phyloP scores from a whole-genome alignment of 306 rosid genomes.

The Leucaena leucocephala region DNA sequence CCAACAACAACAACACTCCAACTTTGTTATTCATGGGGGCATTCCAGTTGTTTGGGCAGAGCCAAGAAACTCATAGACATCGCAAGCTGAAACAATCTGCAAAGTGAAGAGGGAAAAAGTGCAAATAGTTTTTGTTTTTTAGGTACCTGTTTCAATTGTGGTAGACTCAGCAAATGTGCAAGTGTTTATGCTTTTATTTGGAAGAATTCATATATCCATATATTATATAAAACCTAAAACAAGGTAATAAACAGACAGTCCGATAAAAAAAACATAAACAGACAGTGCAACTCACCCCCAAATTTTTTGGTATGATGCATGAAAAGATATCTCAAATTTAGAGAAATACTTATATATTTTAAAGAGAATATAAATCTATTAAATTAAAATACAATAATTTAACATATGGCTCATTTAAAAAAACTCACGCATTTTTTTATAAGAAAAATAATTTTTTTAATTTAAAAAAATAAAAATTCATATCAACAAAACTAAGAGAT shows the following conservation, averaged over 20 bases:
- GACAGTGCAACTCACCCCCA: not conserved
- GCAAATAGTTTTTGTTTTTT: not conserved
- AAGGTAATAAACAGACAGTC: not conserved
- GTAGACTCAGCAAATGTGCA: not conserved
- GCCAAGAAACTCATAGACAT: not conserved
- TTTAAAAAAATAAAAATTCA: no score
- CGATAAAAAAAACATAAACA: no score
- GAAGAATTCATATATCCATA: not conserved
- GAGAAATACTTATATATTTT: no score
- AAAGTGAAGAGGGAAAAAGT: not conserved
- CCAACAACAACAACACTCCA: not conserved
- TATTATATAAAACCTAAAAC: not conserved
- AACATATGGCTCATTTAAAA: no score
- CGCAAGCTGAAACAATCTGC: not conserved
- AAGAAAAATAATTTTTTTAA: no score
- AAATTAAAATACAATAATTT: no score
- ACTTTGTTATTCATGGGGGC: no score
- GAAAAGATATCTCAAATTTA: not conserved
- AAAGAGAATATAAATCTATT: no score
- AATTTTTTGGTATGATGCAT: not conserved
- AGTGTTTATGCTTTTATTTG: not conserved
- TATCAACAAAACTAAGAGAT: no score
- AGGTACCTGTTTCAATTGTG: not conserved
- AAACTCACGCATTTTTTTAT: no score
- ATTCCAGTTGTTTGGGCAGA: no score